A percentile compares a stretch with the other conserved stretches of the same genome.
phyloP scores from a whole-genome alignment of 495 filamentous ascomycete genomes.

The Penicillium longicatenatum region DNA sequence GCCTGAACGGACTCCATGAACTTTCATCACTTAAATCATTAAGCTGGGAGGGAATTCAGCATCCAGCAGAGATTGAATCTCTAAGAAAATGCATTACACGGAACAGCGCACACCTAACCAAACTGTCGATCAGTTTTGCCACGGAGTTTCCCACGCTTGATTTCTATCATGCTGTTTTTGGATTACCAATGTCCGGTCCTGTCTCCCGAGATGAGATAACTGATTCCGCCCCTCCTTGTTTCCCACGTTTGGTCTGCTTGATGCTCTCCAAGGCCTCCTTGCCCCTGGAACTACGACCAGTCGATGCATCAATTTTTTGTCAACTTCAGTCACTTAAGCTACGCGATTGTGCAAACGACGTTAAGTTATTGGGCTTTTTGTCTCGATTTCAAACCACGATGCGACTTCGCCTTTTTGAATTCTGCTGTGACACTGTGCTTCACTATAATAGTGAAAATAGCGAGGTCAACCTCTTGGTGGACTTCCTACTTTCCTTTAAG shows the following conservation, averaged over 20 bases:
- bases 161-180: neutral
- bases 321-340: neutral
- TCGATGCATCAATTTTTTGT: neutral
- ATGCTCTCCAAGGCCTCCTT: neutral
- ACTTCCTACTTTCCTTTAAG: constrained; percentile 7
- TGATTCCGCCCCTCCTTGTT: neutral
- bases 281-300: neutral
- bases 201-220: neutral
- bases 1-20: constrained; percentile 5
- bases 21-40: constrained; percentile 7
- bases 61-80: constrained; percentile 10
- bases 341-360: neutral
- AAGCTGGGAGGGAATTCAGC: constrained; percentile 19
- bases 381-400: neutral
- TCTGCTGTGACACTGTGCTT: neutral
- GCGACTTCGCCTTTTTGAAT: neutral
- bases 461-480: neutral
- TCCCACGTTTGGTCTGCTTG: neutral
- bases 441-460: neutral
- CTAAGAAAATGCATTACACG: constrained; percentile 8
- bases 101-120: constrained; percentile 7
- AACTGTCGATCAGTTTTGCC: constrained; percentile 9
- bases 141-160: neutral
- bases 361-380: neutral
- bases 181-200: neutral